Conservation (phyloP, 2,329 filamentous ascomycete species). For the Alternaria sp. region DNA sequence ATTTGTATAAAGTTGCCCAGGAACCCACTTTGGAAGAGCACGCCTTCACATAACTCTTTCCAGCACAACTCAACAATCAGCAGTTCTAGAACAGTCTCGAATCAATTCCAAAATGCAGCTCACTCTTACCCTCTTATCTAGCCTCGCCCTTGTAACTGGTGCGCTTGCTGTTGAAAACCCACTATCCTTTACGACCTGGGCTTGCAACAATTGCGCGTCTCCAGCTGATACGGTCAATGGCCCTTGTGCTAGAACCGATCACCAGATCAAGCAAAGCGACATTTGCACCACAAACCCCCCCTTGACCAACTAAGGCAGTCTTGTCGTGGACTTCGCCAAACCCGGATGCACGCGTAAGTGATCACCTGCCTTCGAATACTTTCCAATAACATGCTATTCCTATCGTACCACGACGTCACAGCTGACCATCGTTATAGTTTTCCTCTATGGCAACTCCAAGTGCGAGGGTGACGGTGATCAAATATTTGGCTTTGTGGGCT, state of each 20-base stretch:
- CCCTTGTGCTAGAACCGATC: neutral
- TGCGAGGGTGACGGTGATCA: neutral
- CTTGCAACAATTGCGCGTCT: neutral
- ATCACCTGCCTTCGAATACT: neutral
- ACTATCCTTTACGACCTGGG: neutral
- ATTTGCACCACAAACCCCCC: neutral
- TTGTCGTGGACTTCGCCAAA: neutral
- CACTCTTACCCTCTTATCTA: too few relatives aligned
- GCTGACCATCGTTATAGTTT: too few relatives aligned
- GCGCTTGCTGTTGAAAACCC: neutral
- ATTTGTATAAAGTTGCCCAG: too few relatives aligned
- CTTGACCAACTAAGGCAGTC: neutral
- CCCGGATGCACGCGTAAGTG: neutral
- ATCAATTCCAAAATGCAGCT: too few relatives aligned
- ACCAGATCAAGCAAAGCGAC: neutral
- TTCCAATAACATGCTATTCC: neutral
- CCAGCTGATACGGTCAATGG: neutral
- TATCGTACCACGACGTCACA: too few relatives aligned
- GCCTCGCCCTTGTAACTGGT: neutral
- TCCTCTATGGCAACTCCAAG: too few relatives aligned
- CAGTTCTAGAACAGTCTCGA: too few relatives aligned
- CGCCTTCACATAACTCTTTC: too few relatives aligned
- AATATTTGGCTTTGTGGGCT: neutral
- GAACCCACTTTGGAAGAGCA: too few relatives aligned
- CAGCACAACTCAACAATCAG: too few relatives aligned